Conservation (phyloP, 495 filamentous ascomycete genomes). For the Neurospora sp. region DNA sequence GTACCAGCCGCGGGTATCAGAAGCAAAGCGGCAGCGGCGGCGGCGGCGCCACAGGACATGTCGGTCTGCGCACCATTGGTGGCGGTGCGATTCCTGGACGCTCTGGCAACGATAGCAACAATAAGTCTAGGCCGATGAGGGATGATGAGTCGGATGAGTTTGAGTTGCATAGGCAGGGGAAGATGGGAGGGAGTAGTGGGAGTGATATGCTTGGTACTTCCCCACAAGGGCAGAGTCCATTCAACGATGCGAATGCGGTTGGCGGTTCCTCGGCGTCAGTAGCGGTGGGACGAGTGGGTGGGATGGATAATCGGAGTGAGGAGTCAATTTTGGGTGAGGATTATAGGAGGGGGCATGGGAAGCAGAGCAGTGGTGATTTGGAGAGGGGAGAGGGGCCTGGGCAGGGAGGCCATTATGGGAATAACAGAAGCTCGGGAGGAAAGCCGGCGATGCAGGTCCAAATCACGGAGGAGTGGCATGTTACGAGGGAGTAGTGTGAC, state of each 20-base stretch:
- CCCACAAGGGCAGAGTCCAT: neutral
- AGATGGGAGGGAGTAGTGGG: neutral
- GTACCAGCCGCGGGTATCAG: neutral
- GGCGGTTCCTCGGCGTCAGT: neutral
- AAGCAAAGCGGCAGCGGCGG: neutral
- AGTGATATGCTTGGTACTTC: neutral
- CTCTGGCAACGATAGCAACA: neutral
- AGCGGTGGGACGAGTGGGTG: neutral
- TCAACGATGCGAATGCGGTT: neutral
- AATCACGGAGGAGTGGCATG: neutral
- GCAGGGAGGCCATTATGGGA: neutral
- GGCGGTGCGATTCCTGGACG: neutral
- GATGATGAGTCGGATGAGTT: neutral
- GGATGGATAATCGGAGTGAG: neutral
- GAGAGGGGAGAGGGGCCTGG: neutral
- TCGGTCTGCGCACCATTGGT: conserved; percentile 6
- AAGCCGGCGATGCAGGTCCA: neutral
- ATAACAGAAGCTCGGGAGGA: neutral
- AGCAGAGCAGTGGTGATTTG: neutral
- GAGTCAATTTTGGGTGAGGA: neutral
- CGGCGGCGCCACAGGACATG: too few species aligned
- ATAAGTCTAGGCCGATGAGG: neutral
- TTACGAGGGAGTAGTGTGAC: neutral
- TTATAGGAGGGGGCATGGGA: neutral
- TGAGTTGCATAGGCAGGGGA: neutral